Evolutionary conservation across 2,329 filamentous ascomycete genomes (phyloP).

Genomic region (Aspergillus puulaauensis): DNA sequence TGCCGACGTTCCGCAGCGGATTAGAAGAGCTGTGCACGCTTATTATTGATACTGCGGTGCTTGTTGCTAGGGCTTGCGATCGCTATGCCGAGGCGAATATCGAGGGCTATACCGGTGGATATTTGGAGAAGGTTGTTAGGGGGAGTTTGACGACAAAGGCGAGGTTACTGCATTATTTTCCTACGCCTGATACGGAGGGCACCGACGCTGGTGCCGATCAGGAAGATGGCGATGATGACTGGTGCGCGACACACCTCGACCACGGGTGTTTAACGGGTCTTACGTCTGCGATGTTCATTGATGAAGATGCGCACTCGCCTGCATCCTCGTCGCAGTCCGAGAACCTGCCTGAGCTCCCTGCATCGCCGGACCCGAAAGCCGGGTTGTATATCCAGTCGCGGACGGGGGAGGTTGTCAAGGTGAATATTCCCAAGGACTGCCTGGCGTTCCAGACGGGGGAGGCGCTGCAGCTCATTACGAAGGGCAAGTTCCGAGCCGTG

Average conservation of each 20-base stretch:
- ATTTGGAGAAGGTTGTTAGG: constrained; percentile 82
- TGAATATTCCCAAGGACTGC: constrained; percentile 85
- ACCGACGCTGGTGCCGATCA: neutral
- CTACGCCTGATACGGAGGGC: constrained; percentile 33
- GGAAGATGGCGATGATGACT: constrained; percentile 73
- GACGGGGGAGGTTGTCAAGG: constrained; percentile 78
- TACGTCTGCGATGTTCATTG: constrained; percentile 94
- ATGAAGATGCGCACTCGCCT: constrained; percentile 59
- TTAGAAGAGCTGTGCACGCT: constrained; percentile 76
- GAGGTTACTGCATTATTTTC: constrained; percentile 89
- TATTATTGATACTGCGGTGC: constrained; percentile 83
- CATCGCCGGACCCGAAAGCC: constrained; percentile 77
- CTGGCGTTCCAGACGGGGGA: constrained; percentile 96
- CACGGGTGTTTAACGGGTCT: constrained; percentile 92
- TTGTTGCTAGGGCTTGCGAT: constrained; percentile 90
- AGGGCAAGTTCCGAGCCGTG: constrained; percentile 88
- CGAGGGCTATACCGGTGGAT: constrained; percentile 70
- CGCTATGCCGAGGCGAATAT: constrained; percentile 79
- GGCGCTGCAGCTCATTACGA: constrained; percentile 84
- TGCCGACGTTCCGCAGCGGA: constrained; percentile 73
- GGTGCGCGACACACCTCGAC: constrained; percentile 79
- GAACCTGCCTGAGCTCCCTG: constrained; percentile 65
- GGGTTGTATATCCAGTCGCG: constrained; percentile 94
- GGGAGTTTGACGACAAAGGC: constrained; percentile 89
- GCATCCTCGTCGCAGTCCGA: constrained; percentile 37